Evolutionary conservation across 2,329 filamentous ascomycete species (phyloP).

Genomic region (Ceratocystis albifundus): DNA sequence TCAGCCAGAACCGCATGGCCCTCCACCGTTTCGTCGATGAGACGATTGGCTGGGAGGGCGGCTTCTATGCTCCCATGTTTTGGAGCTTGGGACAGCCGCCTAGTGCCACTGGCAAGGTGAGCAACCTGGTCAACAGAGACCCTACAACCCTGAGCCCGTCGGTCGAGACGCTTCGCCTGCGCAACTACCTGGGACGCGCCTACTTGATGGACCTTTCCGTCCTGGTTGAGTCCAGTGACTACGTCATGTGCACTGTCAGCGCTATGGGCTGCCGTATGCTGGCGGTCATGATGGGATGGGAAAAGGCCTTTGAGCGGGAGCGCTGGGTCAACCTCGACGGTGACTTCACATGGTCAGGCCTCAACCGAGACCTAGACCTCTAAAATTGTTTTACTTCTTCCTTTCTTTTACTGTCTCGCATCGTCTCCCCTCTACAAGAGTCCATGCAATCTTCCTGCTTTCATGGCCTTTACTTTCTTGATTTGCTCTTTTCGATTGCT

Average conservation of each 20-base stretch:
- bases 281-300: conserved; percentile 81
- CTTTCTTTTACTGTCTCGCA: neutral
- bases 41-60: conserved; percentile 75
- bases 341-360: conserved; percentile 48
- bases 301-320: conserved; percentile 47
- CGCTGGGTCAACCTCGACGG: conserved; percentile 75
- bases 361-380: conserved; percentile 29
- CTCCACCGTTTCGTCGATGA: conserved; percentile 62
- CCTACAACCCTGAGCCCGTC: conserved; percentile 32
- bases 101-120: conserved; percentile 30
- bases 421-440: too few relatives aligned
- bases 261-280: conserved; percentile 61
- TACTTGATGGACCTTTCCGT: conserved; percentile 74
- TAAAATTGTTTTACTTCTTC: conserved; percentile 13
- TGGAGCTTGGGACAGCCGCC: conserved; percentile 56
- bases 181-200: conserved; percentile 65
- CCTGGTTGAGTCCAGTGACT: conserved; percentile 54
- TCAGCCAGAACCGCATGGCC: conserved; percentile 35
- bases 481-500: too few relatives aligned
- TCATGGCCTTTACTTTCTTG: neutral
- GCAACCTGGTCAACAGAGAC: conserved; percentile 32
- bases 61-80: conserved; percentile 73
- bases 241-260: conserved; percentile 65
- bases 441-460: too few relatives aligned
- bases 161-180: conserved; percentile 50